A percentile compares a stretch with the other conserved stretches of the same genome.
These are phyloP conservation scores for Phaeodactylum tricornutum DNA, from an alignment of 108 stramenopile genomes.

Conservation along the genomic window DNA sequence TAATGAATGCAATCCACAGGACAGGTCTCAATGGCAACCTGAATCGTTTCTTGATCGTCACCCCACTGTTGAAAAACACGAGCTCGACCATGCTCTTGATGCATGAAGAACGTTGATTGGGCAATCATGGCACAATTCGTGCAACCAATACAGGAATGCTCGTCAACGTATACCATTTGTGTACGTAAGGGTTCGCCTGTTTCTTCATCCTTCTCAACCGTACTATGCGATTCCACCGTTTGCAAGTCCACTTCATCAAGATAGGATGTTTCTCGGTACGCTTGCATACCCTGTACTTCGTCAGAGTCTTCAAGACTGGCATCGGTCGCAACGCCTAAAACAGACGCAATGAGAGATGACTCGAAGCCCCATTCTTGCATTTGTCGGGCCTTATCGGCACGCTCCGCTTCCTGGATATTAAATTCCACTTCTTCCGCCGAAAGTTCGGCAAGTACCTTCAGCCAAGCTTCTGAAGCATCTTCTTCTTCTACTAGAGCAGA, in stretches of 20 bases:
- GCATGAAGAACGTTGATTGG: slow-evolving; percentile 89
- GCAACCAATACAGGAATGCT: slow-evolving; percentile 86
- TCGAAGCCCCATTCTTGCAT: slow-evolving; percentile 82
- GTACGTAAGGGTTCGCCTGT: slow-evolving; percentile 55
- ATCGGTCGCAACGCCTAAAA: slow-evolving; percentile 56
- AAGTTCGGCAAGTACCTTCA: slow-evolving; percentile 53
- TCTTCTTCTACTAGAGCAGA: slow-evolving; percentile 12
- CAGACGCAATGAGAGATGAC: slow-evolving; percentile 41
- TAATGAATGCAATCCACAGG: slow-evolving; percentile 93
- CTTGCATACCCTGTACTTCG: slow-evolving; percentile 31
- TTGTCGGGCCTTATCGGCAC: slow-evolving; percentile 71
- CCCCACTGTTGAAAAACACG: slow-evolving; percentile 88
- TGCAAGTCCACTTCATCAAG: slow-evolving; percentile 43
- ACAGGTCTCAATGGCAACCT: slow-evolving; percentile 83
- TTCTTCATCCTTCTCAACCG: slow-evolving; percentile 60
- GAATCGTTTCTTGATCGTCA: slow-evolving; percentile 81
- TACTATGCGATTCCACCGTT: slow-evolving; percentile 58
- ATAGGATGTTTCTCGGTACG: slow-evolving; percentile 41
- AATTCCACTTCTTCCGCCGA: slow-evolving; percentile 66
- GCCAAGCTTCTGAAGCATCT: slow-evolving; percentile 55
- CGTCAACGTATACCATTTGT: slow-evolving; percentile 89
- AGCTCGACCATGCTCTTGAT: slow-evolving; percentile 77
- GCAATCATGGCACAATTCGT: slow-evolving; percentile 86
- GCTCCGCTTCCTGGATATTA: slow-evolving; percentile 57
- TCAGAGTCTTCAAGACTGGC: slow-evolving; percentile 44